Conservation (phyloP, 2,329 filamentous ascomycete species). For the Calonectria naviculata region DNA sequence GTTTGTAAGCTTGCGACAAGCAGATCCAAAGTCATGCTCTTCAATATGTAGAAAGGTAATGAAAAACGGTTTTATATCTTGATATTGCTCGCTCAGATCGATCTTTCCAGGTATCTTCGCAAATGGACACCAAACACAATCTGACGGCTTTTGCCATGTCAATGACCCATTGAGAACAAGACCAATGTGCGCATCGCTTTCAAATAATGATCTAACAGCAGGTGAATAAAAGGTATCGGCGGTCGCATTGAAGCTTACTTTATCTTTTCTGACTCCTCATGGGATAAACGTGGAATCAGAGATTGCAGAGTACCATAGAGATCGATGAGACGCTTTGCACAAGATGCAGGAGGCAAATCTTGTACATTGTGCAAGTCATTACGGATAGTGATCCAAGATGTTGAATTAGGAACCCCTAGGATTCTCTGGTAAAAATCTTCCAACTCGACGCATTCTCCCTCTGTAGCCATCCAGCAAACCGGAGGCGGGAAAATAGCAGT, state of each 20-base stretch:
- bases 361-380: not conserved
- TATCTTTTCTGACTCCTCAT: not conserved
- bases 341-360: not conserved
- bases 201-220: not conserved
- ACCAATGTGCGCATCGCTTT: not conserved
- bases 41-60: not conserved
- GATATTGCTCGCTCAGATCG: not conserved
- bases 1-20: not conserved
- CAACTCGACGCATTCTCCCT: not conserved
- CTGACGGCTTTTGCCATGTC: not conserved
- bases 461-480: not conserved
- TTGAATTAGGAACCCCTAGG: not conserved
- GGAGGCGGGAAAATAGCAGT: not conserved
- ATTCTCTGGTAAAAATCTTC: not conserved
- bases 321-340: not conserved
- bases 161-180: not conserved
- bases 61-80: not conserved
- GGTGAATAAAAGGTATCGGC: not conserved
- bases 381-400: not conserved
- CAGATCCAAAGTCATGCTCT: not conserved
- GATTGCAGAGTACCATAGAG: not conserved
- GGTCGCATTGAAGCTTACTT: not conserved
- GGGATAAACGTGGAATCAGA: not conserved
- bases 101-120: not conserved
- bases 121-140: not conserved